Base-by-base conservation (phyloP, 1,139 yeast genomes). In the Candida sanyaensis region DNA sequence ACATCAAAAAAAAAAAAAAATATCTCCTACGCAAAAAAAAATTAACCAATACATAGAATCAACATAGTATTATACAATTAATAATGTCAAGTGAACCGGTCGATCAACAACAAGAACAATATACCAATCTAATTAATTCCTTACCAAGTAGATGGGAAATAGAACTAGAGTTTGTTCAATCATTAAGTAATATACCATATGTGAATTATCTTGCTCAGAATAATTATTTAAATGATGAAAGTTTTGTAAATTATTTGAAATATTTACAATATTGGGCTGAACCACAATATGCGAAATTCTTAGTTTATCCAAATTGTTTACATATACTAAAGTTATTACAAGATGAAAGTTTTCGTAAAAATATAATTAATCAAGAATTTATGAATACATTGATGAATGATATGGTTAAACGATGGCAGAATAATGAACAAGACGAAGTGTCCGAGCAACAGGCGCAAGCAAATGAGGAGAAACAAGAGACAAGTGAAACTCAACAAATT, bases 151-250 rank as follows among this genome's bases (percentile, higher is more conserved):
- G 95, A 55, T 88, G 92, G 88, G 96, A 88, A 58, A 81, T 87
- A 31, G 96, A 87, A 59, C 74, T 87, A 31, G 96, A 87, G 69
- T 88, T 88, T 64, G 89, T 88, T 6, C 96, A 88, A 64, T 83
- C 92, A n/a, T 72, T 88, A 43, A 82, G 92, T 17, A 88, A 88
- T 61, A 84, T 89, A 39, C 91, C 83, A 63, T 88, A 88, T 57
- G 71, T 88, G 50, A 83, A 84, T 58, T 86, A 80, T 57, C 69
- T 88, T 40, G 95, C 95, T 0, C 95, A 88, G 63, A 84, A 81
- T 55, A 84, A 84, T 51, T 83, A 82, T 56, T 70, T 88, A 37
- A 81, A 81, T 44, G 84, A 82, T 56, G 78, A 74, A 21, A 75
- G 75, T 48, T 88, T 88, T 56, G 66, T 88, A 31, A 78, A 80